These are phyloP conservation scores for Zopfia rhizophila DNA, from an alignment of 2,329 filamentous ascomycete species.

Conservation along the genomic window DNA sequence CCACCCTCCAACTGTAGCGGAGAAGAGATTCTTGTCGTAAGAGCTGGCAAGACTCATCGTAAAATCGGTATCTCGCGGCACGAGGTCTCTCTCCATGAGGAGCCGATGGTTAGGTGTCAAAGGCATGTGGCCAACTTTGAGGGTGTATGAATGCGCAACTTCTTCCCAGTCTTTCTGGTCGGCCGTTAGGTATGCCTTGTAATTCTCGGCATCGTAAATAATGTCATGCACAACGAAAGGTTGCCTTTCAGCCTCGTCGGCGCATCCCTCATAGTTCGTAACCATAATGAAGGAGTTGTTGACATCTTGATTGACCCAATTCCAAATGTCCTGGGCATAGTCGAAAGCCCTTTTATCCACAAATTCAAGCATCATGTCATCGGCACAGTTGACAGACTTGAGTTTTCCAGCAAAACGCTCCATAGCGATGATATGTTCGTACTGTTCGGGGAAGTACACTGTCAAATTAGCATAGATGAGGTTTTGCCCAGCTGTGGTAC, in stretches of 20 bases:
- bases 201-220: constrained; percentile 22
- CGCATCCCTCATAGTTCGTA: constrained; percentile 25
- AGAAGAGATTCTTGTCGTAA: constrained; percentile 20
- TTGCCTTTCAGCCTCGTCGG: constrained; percentile 21
- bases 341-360: constrained; percentile 26
- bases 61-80: constrained; percentile 19
- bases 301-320: constrained; percentile 32
- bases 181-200: constrained; percentile 23
- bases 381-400: constrained; percentile 28
- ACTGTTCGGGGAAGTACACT: constrained; percentile 25
- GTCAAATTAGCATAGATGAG: constrained; percentile 30
- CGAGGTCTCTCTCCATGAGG: constrained; percentile 18
- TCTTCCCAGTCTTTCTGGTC: constrained; percentile 26
- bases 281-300: constrained; percentile 33
- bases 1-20: constrained; percentile 12
- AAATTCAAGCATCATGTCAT: constrained; percentile 29
- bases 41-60: constrained; percentile 15
- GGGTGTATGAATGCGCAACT: constrained; percentile 27
- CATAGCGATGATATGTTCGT: constrained; percentile 29
- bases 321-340: constrained; percentile 29
- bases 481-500: constrained; percentile 12
- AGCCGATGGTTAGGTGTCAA: constrained; percentile 14
- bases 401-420: constrained; percentile 28
- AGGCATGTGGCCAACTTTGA: constrained; percentile 25
- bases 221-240: constrained; percentile 28